Evolutionary conservation across 2,329 filamentous ascomycete genomes (phyloP).

Genomic region (Cladophialophora yegresii): DNA sequence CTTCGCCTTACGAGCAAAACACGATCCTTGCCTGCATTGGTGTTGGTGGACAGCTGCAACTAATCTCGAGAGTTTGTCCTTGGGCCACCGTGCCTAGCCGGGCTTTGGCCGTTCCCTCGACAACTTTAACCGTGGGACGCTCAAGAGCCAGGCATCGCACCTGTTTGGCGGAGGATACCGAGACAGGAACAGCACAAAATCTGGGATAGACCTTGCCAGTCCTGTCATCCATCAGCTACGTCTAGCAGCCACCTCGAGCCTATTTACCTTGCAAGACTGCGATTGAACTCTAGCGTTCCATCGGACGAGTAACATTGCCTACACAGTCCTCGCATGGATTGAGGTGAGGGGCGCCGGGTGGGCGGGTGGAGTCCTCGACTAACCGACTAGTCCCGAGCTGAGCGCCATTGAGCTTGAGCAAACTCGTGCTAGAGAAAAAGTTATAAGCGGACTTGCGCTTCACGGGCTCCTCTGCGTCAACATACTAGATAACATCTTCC

Average conservation of each 20-base stretch:
- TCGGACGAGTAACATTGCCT: no score
- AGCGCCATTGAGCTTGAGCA: background rate
- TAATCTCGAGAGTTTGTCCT: background rate
- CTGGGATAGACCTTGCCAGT: background rate
- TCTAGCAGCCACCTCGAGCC: background rate
- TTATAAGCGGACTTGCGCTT: background rate
- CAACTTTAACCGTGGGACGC: no score
- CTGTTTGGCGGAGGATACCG: background rate
- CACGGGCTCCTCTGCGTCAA: background rate
- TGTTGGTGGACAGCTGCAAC: background rate
- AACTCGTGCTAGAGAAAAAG: background rate
- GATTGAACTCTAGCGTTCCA: background rate
- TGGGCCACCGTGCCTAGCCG: background rate
- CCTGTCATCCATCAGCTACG: background rate
- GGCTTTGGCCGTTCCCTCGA: background rate
- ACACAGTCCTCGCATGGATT: no score
- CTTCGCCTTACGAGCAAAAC: background rate
- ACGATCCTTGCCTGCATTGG: background rate
- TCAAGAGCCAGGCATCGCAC: background rate
- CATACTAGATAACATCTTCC: background rate
- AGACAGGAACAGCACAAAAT: background rate
- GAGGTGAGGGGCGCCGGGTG: background rate
- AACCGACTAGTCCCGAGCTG: background rate
- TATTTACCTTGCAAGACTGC: background rate
- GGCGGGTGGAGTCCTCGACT: background rate